A percentile compares a stretch with the other conserved stretches of the same genome.
phyloP scores from a whole-genome alignment of 805 yeast species.

The Hanseniaspora opuntiae region DNA sequence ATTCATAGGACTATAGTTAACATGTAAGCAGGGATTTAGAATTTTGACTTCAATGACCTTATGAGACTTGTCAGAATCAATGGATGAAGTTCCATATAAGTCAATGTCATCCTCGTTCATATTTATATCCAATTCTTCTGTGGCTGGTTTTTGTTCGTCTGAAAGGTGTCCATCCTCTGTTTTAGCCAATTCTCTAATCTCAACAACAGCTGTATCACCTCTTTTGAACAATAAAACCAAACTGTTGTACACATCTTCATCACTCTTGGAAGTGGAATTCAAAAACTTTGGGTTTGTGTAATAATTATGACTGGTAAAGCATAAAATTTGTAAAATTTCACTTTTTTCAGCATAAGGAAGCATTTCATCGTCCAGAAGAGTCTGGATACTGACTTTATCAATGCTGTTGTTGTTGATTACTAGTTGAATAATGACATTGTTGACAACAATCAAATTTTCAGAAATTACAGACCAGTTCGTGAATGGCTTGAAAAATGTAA shows the following conservation, averaged over 20 bases:
- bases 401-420: neutral
- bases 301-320: constrained; percentile 1
- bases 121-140: constrained; percentile 21
- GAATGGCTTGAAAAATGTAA: constrained; percentile 33
- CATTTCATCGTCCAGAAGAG: neutral
- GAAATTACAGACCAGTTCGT: constrained; percentile 38
- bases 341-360: neutral
- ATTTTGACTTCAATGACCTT: constrained; percentile 4
- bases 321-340: neutral
- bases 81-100: constrained; percentile 18
- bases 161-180: neutral
- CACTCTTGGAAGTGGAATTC: neutral
- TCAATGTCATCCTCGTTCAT: constrained; percentile 24
- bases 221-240: constrained; percentile 5
- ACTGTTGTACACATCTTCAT: neutral
- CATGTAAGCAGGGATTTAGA: constrained; percentile 21
- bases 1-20: constrained; percentile 62
- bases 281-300: constrained; percentile 1
- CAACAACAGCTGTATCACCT: constrained; percentile 11
- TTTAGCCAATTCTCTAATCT: constrained; percentile 1
- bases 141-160: constrained; percentile 20
- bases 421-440: constrained; percentile 13
- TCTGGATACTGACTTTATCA: neutral
- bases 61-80: constrained; percentile 11
- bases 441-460: constrained; percentile 37